Evolutionary conservation across 129 eudicot genomes (phyloP), one percentile per base, ranked within the genome.

Genomic region (Helianthus tuberosus): DNA sequence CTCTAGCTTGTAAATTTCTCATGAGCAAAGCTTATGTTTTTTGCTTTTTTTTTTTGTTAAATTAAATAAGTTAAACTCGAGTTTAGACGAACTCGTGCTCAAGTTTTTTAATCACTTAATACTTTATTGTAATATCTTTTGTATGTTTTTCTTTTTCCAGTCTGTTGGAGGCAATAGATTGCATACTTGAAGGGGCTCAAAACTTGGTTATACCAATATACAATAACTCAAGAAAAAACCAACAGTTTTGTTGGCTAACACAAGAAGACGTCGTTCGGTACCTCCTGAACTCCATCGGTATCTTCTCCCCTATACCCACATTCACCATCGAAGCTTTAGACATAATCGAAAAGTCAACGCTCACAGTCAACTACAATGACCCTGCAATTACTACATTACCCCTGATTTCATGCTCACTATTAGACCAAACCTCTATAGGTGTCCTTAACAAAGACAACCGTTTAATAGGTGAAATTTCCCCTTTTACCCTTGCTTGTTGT

Each of bases 221-320:
- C 77, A 84, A 72, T 74, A 71, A 73, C 62, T 15, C 61, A 54
- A 74, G 78, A 76, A 82, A 60, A 83, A 12, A 53, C 46, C 69
- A 69, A 3, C 72, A 81, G 46, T 88, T 72, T 67, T 90, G 96
- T 47, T 90, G 96, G 96, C 75, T 93, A 44, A 83, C 96, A 1
- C 96, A 86, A 25, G 98, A 93, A 83, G 96, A 93, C 66, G 80
- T 93, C 2, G 77, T 88, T 53, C 98, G 98, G 49, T 93, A 77
- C 82, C 90, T 90, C 61, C 86, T 93, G 59, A 90, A 86, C 79
- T 86, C 89, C 35, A 81, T 93, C 46, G 86, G 90, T 11, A 79
- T 80, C 75, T 93, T 93, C 86, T 88, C 96, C 48, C 92, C 96
- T 1, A 46, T 88, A 46, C 85, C 96, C 5, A 79, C 90, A 11